Evolutionary conservation across 495 filamentous ascomycete species (phyloP), one percentile per base, ranked within the genome.

Genomic region (Gamarada debralockiae): DNA sequence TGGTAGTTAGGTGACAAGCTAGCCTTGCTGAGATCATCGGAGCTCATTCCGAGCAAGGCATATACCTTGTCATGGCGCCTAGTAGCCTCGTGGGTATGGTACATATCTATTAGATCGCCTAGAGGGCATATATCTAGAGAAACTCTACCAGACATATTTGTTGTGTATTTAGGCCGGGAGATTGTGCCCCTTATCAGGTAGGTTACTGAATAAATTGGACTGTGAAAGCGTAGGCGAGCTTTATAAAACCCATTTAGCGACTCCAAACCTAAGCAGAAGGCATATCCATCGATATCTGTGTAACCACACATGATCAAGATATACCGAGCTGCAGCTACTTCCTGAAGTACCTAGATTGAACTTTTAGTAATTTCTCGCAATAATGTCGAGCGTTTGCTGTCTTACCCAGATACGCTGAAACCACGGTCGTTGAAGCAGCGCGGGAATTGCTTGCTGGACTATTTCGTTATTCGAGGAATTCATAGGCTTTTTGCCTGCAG

Each of bases 391-490:
- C 15, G 33, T 52, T 14, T 57, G 13, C 18, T 49, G 14, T 9
- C 57, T 59, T 64, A 65, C 63, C 65, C 63, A 68, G 27, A 66
- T 64, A 25, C 61, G 63, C 42, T 46, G 53, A 59, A 68, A 66
- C 65, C 63, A 68, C 25, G 42, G 20, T 25, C 50, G 56, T 48
- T 59, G 17, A 48, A 68, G 39, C 12, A 67, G 20, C 17, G 22
- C 42, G 37, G 62, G 48, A 53, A 57, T 48, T 50, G 52, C 49
- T 42, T 40, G 3, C 22, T 56, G 53, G 37, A 47, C 39, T 36
- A 7, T 42, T 49, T 48, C 27, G 15, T 36, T 18, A 6, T 8
- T 50, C 31, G 14, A 55, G 49, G 52, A 53, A 46, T 39, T 25
- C 15, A 31, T 38, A 27, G 48, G 7, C 40, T 47, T 18, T 9